Percentiles rank a stretch among this genome's conserved stretches.
phyloP scores from a whole-genome alignment of 2,329 filamentous ascomycete species.

The Aureobasidium mangrovei region DNA sequence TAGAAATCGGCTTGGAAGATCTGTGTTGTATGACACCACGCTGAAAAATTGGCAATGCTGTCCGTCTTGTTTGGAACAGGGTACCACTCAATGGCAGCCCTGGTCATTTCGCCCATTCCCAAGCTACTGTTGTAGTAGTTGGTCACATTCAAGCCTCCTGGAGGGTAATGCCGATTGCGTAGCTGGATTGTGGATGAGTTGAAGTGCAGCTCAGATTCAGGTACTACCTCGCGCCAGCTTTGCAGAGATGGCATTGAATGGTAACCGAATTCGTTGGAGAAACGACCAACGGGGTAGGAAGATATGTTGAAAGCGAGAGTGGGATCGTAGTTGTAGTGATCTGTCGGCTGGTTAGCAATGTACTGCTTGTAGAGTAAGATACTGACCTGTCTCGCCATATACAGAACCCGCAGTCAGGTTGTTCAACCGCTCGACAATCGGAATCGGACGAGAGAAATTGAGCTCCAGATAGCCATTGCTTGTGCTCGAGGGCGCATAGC shows the following conservation, averaged over 20 bases:
- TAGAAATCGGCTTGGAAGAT: slow-evolving; percentile 58
- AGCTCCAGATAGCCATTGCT: slow-evolving; percentile 50
- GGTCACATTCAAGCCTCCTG: slow-evolving; percentile 39
- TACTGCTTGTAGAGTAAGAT: neutral
- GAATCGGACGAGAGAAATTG: slow-evolving; percentile 42
- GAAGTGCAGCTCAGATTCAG: slow-evolving; percentile 45
- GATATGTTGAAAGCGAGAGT: slow-evolving; percentile 45
- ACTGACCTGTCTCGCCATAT: slow-evolving; percentile 47
- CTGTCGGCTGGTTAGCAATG: slow-evolving; percentile 18
- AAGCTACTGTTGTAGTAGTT: slow-evolving; percentile 37
- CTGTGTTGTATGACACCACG: slow-evolving; percentile 55
- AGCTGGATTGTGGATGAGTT: slow-evolving; percentile 48
- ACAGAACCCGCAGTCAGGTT: slow-evolving; percentile 45
- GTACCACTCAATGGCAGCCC: slow-evolving; percentile 48
- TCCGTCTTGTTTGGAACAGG: slow-evolving; percentile 47
- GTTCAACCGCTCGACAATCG: slow-evolving; percentile 49
- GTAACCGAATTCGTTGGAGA: slow-evolving; percentile 56
- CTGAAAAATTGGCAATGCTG: slow-evolving; percentile 48
- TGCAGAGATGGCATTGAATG: slow-evolving; percentile 54
- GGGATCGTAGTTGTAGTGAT: slow-evolving; percentile 52
- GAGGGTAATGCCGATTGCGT: slow-evolving; percentile 52
- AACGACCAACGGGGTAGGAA: slow-evolving; percentile 49
- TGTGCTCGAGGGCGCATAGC: slow-evolving; percentile 52
- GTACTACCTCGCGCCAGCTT: slow-evolving; percentile 48
- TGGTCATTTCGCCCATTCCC: slow-evolving; percentile 51